Percentiles rank a stretch among this genome's conserved stretches.
Conservation (phyloP, 2,329 filamentous ascomycete species). For the Scedosporium aurantiacum region DNA sequence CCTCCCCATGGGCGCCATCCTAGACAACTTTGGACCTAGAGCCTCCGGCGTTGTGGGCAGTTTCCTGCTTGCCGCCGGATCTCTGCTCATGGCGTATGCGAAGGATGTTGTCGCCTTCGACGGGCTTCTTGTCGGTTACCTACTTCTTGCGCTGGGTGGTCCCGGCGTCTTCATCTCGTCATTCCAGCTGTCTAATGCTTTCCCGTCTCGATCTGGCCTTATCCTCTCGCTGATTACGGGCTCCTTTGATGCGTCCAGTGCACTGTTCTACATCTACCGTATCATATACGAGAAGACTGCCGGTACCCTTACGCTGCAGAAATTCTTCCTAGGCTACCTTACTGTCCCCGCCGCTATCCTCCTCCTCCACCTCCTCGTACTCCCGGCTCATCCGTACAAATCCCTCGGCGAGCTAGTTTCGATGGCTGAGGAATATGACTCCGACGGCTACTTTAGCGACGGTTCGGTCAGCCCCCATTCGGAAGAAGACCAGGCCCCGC, state of each 20-base stretch:
- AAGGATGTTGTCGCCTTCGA: slow-evolving; percentile 56
- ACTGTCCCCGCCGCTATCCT: slow-evolving; percentile 57
- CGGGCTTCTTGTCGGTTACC: slow-evolving; percentile 61
- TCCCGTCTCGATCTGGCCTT: slow-evolving; percentile 65
- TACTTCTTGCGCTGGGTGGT: slow-evolving; percentile 66
- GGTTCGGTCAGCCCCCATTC: slow-evolving; percentile 34
- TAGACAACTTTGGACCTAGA: slow-evolving; percentile 73
- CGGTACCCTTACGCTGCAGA: slow-evolving; percentile 46
- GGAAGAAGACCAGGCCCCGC: slow-evolving; percentile 34
- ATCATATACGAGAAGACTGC: slow-evolving; percentile 52
- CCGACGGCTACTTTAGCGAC: slow-evolving; percentile 23
- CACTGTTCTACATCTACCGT: slow-evolving; percentile 65
- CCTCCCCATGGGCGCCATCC: slow-evolving; percentile 71
- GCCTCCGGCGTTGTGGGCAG: slow-evolving; percentile 63
- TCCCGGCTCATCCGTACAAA: slow-evolving; percentile 71
- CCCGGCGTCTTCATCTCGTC: slow-evolving; percentile 75
- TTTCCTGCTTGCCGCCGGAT: slow-evolving; percentile 56
- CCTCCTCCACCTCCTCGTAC: slow-evolving; percentile 55
- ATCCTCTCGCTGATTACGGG: slow-evolving; percentile 72
- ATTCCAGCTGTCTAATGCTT: slow-evolving; percentile 77
- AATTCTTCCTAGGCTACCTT: slow-evolving; percentile 65
- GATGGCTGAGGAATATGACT: slow-evolving; percentile 30
- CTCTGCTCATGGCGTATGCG: slow-evolving; percentile 61
- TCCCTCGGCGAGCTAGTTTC: slow-evolving; percentile 73
- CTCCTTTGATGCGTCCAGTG: slow-evolving; percentile 74